Base-by-base conservation (phyloP, 192 early-diverging fungal species). In the Funneliformis geosporum region DNA sequence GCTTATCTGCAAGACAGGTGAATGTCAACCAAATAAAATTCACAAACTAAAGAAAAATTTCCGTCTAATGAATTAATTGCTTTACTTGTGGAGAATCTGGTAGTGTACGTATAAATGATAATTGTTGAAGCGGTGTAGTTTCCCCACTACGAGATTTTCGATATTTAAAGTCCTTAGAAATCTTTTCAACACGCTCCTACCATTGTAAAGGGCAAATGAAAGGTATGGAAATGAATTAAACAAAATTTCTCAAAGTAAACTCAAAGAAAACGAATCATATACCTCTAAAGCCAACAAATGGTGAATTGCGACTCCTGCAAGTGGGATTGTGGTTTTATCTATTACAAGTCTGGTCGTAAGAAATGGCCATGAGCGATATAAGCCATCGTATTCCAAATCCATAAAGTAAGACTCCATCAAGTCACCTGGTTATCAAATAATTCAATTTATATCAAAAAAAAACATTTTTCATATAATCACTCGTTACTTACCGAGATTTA, bases 241-340 rank as follows among this genome's bases (percentile, higher is more conserved):
- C 43, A 76, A 62, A 76, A 40, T 64, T 25, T 28, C 60, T 65
- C 59, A 18, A 79, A 79, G 61, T 46, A 55, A 39, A 79, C 33
- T 25, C n/a, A 47, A 60, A 79, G 59, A 67, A 33, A 50, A 59
- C 4, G 42, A 43, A 43, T 43, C 42, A 43, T n/a, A 79, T 79
- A 79, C 66, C 43, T 69, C 65, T 67, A 79, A 79, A 79, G 78
- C 78, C 10, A 79, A 50, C 42, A 79, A 55, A 79, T 79, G 66
- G 59, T 67, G 55, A 60, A 79, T 79, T 60, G 78, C 78, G 43
- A 79, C 55, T 47, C 70, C 78, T 47, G 78, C 65, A 60, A 79
- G 70, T 50, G 66, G 78, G 44, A 79, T 79, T 71, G 78, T 33
- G 50, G 66, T 7, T 43, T 79, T 79, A 42, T 79, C 78, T 16